phyloP scores from a whole-genome alignment of 1,284 basidiomycete genomes.

The Trametes hirsuta region DNA sequence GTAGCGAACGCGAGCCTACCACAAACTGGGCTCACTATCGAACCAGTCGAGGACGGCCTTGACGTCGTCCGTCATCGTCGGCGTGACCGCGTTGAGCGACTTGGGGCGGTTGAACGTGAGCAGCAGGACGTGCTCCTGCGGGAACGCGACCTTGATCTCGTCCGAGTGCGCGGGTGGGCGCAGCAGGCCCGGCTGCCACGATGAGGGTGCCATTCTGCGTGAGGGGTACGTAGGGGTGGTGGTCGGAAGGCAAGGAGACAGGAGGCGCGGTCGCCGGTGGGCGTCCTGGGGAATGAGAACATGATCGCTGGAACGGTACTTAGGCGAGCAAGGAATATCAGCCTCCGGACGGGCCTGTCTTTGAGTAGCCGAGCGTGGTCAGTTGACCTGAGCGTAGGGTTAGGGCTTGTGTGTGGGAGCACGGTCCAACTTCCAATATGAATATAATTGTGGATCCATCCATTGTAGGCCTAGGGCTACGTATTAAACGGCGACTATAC shows the following conservation, averaged over 20 bases:
- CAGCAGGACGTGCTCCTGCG: slow-evolving; percentile 68
- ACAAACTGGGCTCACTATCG: slow-evolving; percentile 71
- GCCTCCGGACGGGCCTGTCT: neutral
- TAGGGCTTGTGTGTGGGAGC: slow-evolving; percentile 2
- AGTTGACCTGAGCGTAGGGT: slow-evolving; percentile 8
- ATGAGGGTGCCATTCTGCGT: slow-evolving; percentile 3
- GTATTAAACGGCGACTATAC: too few relatives aligned
- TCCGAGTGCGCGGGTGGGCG: slow-evolving; percentile 53
- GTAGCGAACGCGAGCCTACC: slow-evolving; percentile 43
- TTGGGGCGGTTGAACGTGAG: slow-evolving; percentile 78
- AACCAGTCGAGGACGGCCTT: slow-evolving; percentile 73
- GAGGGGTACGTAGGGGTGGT: neutral
- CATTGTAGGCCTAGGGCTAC: too few relatives aligned
- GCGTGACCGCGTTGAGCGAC: slow-evolving; percentile 75
- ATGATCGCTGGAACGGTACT: neutral
- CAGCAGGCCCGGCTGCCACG: neutral
- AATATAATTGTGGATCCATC: too few relatives aligned
- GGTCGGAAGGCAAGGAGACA: neutral
- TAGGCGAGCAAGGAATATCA: neutral
- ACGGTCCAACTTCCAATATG: neutral
- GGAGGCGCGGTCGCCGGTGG: neutral
- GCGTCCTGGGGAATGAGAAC: neutral
- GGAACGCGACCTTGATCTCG: slow-evolving; percentile 62
- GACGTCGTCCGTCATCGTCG: slow-evolving; percentile 61
- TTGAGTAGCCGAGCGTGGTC: neutral